Evolutionary conservation across 768 basidiomycete species (phyloP).

Genomic region (Russula ochroleuca): DNA sequence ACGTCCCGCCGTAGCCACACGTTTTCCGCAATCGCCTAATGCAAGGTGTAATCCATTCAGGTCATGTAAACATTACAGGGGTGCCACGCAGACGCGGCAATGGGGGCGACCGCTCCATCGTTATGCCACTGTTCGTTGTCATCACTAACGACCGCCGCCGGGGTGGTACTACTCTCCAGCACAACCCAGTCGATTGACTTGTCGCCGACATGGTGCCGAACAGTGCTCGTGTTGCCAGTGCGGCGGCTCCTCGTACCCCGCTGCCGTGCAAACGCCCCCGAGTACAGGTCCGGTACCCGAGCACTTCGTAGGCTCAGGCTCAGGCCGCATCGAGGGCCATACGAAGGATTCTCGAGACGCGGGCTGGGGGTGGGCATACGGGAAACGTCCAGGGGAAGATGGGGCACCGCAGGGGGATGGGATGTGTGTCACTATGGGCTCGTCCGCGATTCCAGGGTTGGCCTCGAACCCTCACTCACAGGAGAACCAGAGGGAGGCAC

Average conservation of each 20-base stretch:
- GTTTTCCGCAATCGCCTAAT: too few relatives aligned
- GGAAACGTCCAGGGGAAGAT: background rate
- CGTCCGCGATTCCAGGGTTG: background rate
- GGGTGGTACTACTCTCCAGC: background rate
- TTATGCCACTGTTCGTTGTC: too few relatives aligned
- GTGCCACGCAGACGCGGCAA: too few relatives aligned
- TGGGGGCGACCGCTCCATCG: too few relatives aligned
- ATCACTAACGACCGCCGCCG: too few relatives aligned
- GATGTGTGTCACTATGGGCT: background rate
- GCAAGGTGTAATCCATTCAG: too few relatives aligned
- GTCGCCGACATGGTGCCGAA: slow-evolving; percentile 1
- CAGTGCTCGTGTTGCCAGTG: background rate
- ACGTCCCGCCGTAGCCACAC: too few relatives aligned
- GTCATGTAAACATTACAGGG: too few relatives aligned
- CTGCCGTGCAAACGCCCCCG: background rate
- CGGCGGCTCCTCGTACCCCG: background rate
- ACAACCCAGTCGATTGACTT: slow-evolving; percentile 21
- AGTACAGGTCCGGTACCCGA: too few relatives aligned
- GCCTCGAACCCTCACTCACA: too few relatives aligned
- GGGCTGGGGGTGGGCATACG: background rate
- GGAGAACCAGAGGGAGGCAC: background rate
- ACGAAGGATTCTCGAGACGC: background rate
- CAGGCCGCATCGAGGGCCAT: background rate
- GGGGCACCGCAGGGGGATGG: background rate
- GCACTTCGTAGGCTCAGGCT: too few relatives aligned